These are phyloP conservation scores for Talaromyces thailandensis DNA, from an alignment of 495 filamentous ascomycete species.

Conservation along the genomic window DNA sequence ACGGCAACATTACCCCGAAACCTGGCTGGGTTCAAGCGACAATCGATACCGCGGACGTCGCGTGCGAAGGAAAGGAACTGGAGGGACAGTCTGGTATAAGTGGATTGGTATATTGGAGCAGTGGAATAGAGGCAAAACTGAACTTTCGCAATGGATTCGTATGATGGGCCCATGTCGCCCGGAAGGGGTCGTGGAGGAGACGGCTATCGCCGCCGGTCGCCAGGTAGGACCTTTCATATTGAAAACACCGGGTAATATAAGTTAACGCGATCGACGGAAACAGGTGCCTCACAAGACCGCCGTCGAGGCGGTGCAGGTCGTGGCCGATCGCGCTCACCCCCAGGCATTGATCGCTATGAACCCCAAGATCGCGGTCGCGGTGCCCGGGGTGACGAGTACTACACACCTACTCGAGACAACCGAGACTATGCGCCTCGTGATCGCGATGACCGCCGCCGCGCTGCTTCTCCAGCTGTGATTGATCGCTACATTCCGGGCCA, in stretches of 20 bases:
- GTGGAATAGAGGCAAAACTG: too few species aligned
- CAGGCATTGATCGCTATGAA: slow-evolving; percentile 62
- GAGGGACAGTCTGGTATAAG: neutral
- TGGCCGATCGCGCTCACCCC: slow-evolving; percentile 62
- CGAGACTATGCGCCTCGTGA: slow-evolving; percentile 59
- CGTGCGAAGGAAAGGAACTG: neutral
- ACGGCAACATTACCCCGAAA: neutral
- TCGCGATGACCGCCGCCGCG: slow-evolving; percentile 58
- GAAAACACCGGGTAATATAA: neutral
- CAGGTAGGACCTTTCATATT: slow-evolving; percentile 31
- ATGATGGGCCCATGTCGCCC: slow-evolving; percentile 31
- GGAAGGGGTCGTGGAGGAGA: slow-evolving; percentile 32
- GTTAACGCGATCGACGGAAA: slow-evolving; percentile 1
- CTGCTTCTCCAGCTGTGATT: slow-evolving; percentile 58
- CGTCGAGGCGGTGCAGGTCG: slow-evolving; percentile 31
- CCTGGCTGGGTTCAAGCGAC: neutral
- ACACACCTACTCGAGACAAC: slow-evolving; percentile 36
- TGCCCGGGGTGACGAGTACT: slow-evolving; percentile 38
- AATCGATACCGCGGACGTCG: neutral
- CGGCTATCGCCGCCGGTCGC: slow-evolving; percentile 39
- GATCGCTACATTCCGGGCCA: slow-evolving; percentile 95
- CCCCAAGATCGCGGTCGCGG: slow-evolving; percentile 48
- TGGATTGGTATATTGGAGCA: neutral
- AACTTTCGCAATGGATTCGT: slow-evolving; percentile 29
- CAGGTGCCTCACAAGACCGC: slow-evolving; percentile 34